These are phyloP conservation scores for Pseudocercospora fuligena DNA, from an alignment of 2,329 filamentous ascomycete genomes.

Conservation along the genomic window DNA sequence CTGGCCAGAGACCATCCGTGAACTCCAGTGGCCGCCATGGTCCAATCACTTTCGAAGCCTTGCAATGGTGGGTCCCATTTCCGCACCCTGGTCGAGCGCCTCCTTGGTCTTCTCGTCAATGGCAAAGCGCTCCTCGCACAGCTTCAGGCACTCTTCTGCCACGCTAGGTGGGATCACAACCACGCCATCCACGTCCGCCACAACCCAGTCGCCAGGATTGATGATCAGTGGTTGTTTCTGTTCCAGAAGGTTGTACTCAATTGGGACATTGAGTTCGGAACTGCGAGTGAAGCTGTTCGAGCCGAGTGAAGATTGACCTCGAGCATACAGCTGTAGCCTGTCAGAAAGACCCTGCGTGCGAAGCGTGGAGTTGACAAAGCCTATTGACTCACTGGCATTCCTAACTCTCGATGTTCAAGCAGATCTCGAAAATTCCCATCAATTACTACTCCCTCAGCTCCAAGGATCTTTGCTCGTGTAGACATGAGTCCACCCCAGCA, in stretches of 20 bases:
- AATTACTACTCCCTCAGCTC: conserved; percentile 46
- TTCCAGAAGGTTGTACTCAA: conserved; percentile 37
- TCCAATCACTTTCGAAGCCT: conserved; percentile 39
- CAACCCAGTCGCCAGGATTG: conserved; percentile 43
- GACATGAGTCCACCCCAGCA: conserved; percentile 49
- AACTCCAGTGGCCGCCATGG: neutral
- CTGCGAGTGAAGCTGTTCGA: conserved; percentile 44
- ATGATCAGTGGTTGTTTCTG: conserved; percentile 25
- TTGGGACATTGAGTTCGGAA: conserved; percentile 43
- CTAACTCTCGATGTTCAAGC: conserved; percentile 4
- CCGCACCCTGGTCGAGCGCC: conserved; percentile 39
- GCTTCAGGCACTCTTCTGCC: conserved; percentile 39
- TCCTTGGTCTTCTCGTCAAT: conserved; percentile 44
- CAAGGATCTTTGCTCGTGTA: conserved; percentile 34
- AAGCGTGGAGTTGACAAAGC: no score
- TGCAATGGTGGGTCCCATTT: conserved; percentile 45
- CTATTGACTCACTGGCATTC: conserved; percentile 17
- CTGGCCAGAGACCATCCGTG: neutral
- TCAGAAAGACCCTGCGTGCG: neutral
- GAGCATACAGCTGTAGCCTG: conserved; percentile 39
- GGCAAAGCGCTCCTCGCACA: conserved; percentile 42
- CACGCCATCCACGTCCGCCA: conserved; percentile 43
- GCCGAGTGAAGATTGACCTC: conserved; percentile 40
- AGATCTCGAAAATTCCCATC: conserved; percentile 42
- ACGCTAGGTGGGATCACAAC: conserved; percentile 29